phyloP scores from a whole-genome alignment of 768 basidiomycete species.

The Rhizopogon vinicolor region DNA sequence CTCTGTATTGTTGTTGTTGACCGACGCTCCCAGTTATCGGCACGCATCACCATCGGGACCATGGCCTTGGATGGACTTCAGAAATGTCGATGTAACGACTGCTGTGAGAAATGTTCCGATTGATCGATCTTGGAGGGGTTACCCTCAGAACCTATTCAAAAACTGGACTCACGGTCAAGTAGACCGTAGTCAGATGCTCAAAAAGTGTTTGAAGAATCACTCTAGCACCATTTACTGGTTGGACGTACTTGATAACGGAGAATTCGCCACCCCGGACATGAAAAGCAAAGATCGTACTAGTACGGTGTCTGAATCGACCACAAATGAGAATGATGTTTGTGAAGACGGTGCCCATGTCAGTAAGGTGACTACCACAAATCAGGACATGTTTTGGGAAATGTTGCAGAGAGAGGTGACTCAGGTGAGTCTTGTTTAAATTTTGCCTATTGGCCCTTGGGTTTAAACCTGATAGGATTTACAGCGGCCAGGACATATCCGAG shows the following conservation, averaged over 20 bases:
- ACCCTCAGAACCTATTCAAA: slow-evolving; percentile 24
- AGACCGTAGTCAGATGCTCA: slow-evolving; percentile 26
- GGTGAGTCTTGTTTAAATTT: slow-evolving; percentile 9
- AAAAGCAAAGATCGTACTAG: background rate
- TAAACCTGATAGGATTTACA: too few species aligned
- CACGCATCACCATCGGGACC: slow-evolving; percentile 23
- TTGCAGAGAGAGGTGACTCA: slow-evolving; percentile 25
- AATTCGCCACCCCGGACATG: slow-evolving; percentile 1
- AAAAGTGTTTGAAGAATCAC: slow-evolving; percentile 7
- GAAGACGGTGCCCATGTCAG: too few species aligned
- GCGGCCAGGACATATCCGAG: too few species aligned
- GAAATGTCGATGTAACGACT: background rate
- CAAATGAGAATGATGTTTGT: too few species aligned
- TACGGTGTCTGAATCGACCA: background rate
- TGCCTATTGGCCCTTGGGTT: too few species aligned
- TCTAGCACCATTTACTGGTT: slow-evolving; percentile 21
- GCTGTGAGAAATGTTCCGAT: background rate
- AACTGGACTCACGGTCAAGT: slow-evolving; percentile 31
- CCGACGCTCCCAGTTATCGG: slow-evolving; percentile 6
- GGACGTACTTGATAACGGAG: slow-evolving; percentile 13
- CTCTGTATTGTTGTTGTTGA: background rate
- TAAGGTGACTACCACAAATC: slow-evolving; percentile 9
- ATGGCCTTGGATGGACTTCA: slow-evolving; percentile 29
- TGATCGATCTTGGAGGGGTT: slow-evolving; percentile 16
- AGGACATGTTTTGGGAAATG: slow-evolving; percentile 29